Conservation (phyloP, 192 early-diverging fungal species). For the Coemansia sp. region DNA sequence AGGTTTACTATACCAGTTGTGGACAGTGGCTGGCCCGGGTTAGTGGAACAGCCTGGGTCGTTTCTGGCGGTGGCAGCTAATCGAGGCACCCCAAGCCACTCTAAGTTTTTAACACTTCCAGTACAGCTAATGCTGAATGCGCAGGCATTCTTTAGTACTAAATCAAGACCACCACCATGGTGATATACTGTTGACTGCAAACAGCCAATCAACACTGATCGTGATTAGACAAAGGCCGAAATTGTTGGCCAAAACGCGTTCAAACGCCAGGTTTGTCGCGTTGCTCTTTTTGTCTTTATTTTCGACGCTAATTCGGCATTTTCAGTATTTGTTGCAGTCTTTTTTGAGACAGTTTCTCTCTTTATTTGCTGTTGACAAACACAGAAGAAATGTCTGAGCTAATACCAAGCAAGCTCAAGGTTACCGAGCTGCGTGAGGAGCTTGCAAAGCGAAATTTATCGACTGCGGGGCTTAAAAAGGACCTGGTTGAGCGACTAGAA, state of each 20-base stretch:
- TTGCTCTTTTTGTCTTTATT: not conserved
- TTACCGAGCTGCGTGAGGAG: conserved; percentile 61
- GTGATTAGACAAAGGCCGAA: not conserved
- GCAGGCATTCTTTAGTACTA: too few species aligned
- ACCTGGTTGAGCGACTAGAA: conserved; percentile 61
- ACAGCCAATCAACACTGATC: not conserved
- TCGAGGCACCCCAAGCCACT: too few species aligned
- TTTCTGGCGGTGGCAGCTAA: too few species aligned
- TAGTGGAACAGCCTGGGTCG: too few species aligned
- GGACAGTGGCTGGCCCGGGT: too few species aligned
- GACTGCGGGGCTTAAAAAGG: conserved; percentile 66
- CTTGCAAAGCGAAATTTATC: conserved; percentile 56
- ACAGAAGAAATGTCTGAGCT: conserved; percentile 17
- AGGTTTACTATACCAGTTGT: too few species aligned
- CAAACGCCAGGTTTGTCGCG: not conserved
- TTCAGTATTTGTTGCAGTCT: not conserved
- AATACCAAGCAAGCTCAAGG: conserved; percentile 58
- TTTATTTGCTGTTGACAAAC: not conserved
- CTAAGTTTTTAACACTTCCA: too few species aligned
- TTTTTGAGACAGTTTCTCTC: not conserved
- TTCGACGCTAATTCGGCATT: not conserved
- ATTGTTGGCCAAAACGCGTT: not conserved
- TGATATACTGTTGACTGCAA: too few species aligned
- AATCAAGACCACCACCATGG: too few species aligned
- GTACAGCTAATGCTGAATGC: too few species aligned